Percentiles rank a stretch among this genome's conserved stretches.
Conservation (phyloP, 306 rosid species). For the Luffa aegyptiaca region DNA sequence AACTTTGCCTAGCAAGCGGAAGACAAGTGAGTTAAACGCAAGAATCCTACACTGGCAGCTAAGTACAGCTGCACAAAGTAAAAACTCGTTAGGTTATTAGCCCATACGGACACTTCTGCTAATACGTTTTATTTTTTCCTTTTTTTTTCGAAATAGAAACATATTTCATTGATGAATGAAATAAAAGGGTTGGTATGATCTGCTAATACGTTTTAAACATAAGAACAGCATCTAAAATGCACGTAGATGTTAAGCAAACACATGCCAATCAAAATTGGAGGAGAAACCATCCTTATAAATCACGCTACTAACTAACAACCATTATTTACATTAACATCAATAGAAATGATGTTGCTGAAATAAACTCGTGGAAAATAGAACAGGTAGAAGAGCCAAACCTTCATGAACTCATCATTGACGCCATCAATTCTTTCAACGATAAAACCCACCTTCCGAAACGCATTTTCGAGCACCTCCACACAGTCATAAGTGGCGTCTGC, state of each 20-base stretch:
- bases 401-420: constrained; percentile 76
- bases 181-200: background rate
- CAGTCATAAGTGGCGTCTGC: constrained; percentile 36
- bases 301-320: background rate
- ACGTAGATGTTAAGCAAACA: background rate
- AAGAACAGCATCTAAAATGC: background rate
- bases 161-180: too few relatives aligned
- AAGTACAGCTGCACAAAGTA: background rate
- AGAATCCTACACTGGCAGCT: background rate
- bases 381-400: constrained; percentile 42
- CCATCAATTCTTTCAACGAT: constrained; percentile 69
- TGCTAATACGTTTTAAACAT: background rate
- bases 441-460: constrained; percentile 51
- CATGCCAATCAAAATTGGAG: background rate
- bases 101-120: background rate
- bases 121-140: background rate
- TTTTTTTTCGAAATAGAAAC: too few relatives aligned
- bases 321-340: background rate
- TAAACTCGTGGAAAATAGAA: background rate
- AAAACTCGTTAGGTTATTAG: background rate
- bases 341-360: background rate
- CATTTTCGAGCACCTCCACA: constrained; percentile 39
- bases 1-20: background rate
- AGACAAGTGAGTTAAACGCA: background rate
- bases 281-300: background rate